A percentile compares a stretch with the other conserved stretches of the same genome.
phyloP scores from a whole-genome alignment of 192 early-diverging fungal genomes.

The Coemansia sp. region DNA sequence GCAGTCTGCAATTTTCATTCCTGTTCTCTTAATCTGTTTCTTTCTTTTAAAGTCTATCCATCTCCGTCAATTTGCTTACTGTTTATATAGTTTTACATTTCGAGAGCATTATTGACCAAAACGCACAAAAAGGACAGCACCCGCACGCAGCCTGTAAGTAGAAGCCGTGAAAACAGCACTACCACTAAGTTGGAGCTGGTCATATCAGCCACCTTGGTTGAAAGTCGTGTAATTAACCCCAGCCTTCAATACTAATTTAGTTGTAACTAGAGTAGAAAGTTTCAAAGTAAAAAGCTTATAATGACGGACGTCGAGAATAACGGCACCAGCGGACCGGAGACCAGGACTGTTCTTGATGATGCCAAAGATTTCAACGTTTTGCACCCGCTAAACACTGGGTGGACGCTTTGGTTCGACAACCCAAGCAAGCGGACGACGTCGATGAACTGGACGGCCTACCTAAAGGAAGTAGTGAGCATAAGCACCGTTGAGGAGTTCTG shows the following conservation, averaged over 20 bases:
- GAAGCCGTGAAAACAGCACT: background rate
- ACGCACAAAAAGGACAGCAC: background rate
- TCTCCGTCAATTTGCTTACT: background rate
- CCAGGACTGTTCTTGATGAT: constrained; percentile 61
- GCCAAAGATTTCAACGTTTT: constrained; percentile 76
- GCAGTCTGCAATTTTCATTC: background rate
- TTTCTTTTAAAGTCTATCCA: background rate
- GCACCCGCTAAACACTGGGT: constrained; percentile 83
- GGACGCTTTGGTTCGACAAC: constrained; percentile 96
- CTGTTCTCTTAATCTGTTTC: constrained; percentile 12
- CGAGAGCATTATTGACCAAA: background rate
- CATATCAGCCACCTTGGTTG: too few species aligned
- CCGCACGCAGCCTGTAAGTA: constrained; percentile 23
- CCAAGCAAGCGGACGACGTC: constrained; percentile 75
- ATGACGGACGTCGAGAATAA: constrained; percentile 38
- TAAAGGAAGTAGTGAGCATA: constrained; percentile 91
- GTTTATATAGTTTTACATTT: constrained; percentile 1
- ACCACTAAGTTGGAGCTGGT: background rate
- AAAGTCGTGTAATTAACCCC: background rate
- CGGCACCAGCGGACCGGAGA: constrained; percentile 4
- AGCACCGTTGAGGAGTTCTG: constrained; percentile 96
- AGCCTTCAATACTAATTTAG: background rate
- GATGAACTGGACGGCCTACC: constrained; percentile 76
- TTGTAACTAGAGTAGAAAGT: background rate
- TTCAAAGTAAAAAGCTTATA: constrained; percentile 4